Conservation (phyloP, 306 rosid species). For the Astragalus glycyphyllos region DNA sequence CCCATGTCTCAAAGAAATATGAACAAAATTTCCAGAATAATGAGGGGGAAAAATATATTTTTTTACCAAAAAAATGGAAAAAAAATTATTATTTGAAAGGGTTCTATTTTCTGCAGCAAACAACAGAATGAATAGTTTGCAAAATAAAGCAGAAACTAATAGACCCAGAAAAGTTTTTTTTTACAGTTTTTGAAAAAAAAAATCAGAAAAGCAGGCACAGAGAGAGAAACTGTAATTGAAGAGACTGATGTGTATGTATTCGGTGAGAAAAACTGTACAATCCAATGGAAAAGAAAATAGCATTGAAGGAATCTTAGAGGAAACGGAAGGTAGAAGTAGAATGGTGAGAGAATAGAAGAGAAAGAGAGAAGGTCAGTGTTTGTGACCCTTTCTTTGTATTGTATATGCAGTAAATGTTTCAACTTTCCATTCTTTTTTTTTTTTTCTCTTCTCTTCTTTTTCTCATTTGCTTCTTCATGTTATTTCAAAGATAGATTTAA, state of each 20-base stretch:
- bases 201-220: constrained; percentile 52
- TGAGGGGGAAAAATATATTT: constrained; percentile 15
- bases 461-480: constrained; percentile 36
- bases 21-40: constrained; percentile 48
- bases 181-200: constrained; percentile 49
- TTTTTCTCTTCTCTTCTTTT: constrained; percentile 7
- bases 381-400: constrained; percentile 71
- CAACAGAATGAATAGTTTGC: constrained; percentile 61
- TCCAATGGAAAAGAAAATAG: constrained; percentile 79
- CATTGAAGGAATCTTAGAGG: constrained; percentile 83
- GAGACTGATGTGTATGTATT: constrained; percentile 61
- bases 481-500: constrained; percentile 45
- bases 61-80: constrained; percentile 30
- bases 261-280: constrained; percentile 58
- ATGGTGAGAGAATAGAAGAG: constrained; percentile 48
- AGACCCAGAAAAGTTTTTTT: constrained; percentile 71
- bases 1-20: constrained; percentile 74
- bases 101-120: constrained; percentile 56
- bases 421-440: constrained; percentile 47
- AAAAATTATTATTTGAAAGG: constrained; percentile 44
- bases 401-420: constrained; percentile 74
- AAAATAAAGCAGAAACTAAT: constrained; percentile 62
- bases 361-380: constrained; percentile 50
- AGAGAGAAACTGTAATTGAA: constrained; percentile 58
- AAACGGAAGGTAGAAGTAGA: constrained; percentile 59